A percentile compares a stretch with the other conserved stretches of the same genome.
Conservation (phyloP, 352 stramenopile species). For the Plasmopara muralis region DNA sequence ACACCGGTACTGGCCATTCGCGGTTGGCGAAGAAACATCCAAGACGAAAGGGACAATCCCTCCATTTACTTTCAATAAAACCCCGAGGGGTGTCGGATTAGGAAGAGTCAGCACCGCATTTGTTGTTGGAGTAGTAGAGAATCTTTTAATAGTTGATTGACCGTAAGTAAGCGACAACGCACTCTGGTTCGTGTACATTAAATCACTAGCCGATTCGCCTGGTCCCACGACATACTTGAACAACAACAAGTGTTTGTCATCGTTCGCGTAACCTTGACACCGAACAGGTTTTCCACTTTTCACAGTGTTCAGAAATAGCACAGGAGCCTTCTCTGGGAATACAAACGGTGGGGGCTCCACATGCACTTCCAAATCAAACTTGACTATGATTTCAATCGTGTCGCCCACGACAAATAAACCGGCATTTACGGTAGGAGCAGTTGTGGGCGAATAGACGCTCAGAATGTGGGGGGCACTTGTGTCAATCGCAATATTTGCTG, state of each 20-base stretch:
- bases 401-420: slow-evolving; percentile 74
- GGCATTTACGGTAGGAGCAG: slow-evolving; percentile 43
- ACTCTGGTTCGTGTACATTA: slow-evolving; percentile 48
- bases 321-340: slow-evolving; percentile 67
- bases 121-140: slow-evolving; percentile 70
- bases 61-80: slow-evolving; percentile 53
- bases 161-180: slow-evolving; percentile 72
- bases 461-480: slow-evolving; percentile 51
- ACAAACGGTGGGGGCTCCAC: slow-evolving; percentile 65
- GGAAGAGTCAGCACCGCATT: slow-evolving; percentile 60
- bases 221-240: slow-evolving; percentile 67
- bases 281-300: slow-evolving; percentile 39
- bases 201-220: slow-evolving; percentile 41
- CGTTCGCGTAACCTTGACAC: slow-evolving; percentile 52
- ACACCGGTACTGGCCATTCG: slow-evolving; percentile 49
- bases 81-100: slow-evolving; percentile 36
- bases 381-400: slow-evolving; percentile 67
- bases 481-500: slow-evolving; percentile 49
- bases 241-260: slow-evolving; percentile 46
- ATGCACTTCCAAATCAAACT: slow-evolving; percentile 69
- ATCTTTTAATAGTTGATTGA: slow-evolving; percentile 72
- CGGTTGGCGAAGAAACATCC: slow-evolving; percentile 40
- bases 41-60: slow-evolving; percentile 41
- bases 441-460: slow-evolving; percentile 54
- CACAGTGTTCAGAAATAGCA: slow-evolving; percentile 56